Evolutionary conservation across 192 early-diverging fungal species (phyloP), one percentile per base, ranked within the genome.

Genomic region (Lobosporangium transversale): DNA sequence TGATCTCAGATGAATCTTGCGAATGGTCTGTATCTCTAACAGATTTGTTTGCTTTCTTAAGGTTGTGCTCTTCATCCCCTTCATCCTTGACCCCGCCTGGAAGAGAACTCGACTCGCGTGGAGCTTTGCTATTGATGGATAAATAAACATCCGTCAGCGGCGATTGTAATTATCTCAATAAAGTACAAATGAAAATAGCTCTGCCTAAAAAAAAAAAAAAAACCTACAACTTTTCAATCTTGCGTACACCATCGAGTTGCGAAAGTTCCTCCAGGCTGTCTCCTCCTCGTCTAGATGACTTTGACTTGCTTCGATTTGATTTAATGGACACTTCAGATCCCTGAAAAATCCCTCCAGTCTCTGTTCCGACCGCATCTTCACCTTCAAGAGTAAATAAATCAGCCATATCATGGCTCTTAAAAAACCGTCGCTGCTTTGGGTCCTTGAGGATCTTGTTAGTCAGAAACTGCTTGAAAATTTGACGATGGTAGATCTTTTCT

Each of bases 381-480:
- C 79, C 66, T 17, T 82, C 87, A 15, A 97, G 84, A 5, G 89
- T 89, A 63, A 99, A 99, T 55, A 99, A 62, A 74, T 97, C 95
- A 18, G 89, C 83, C 74, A 98, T 58, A 55, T 91, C 90, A 53
- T 93, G 89, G 37, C 89, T 80, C 68, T 97, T 93, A 70, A 97
- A 97, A 71, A 97, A 97, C 27, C 94, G 87, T 70, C 88, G 82
- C 70, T 96, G 94, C 57, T 88, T 88, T 9, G 96, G 94, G 54
- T 98, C 95, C 32, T 91, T 90, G 53, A 98, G 80, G 30, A 99
- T 93, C 76, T 97, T 97, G 85, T 95, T 95, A n/a, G 95, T 92
- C 78, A 99, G 58, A 66, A 96, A 95, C 82, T 96, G 94, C 66
- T 99, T 99, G 80, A 94, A 97, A 43, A 99, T 97, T 78, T 99